These are phyloP conservation scores for Eucalyptus globulus DNA, from an alignment of 345 rosid genomes.

Conservation along the genomic window DNA sequence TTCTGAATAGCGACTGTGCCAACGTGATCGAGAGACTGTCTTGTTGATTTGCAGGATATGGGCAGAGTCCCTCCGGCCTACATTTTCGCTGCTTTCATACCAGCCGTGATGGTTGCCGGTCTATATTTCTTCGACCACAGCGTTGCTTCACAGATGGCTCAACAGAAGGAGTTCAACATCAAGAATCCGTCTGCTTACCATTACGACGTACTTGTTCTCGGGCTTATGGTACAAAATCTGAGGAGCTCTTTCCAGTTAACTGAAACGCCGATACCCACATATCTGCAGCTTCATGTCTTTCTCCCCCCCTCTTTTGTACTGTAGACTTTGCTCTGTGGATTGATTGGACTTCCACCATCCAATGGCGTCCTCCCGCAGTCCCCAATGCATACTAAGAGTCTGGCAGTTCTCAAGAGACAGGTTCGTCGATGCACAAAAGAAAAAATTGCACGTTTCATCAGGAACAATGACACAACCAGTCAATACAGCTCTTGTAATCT, in stretches of 20 bases:
- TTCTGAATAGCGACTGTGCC: not conserved
- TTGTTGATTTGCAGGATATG: slow-evolving; percentile 2
- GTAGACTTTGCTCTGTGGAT: slow-evolving; percentile 21
- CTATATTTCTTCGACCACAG: slow-evolving; percentile 13
- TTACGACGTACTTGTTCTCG: slow-evolving; percentile 2
- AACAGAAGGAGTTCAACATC: slow-evolving; percentile 11
- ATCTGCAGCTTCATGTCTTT: not conserved
- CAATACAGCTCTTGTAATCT: not conserved
- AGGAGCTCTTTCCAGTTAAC: not conserved
- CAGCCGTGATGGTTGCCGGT: slow-evolving; percentile 8
- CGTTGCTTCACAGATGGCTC: slow-evolving; percentile 13
- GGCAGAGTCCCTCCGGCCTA: slow-evolving; percentile 1
- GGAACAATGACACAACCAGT: not conserved
- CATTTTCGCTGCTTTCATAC: slow-evolving; percentile 1
- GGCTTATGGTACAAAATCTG: not conserved
- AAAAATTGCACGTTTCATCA: not conserved
- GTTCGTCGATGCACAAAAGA: not conserved
- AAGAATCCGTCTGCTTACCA: slow-evolving; percentile 11
- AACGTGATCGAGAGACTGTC: not conserved
- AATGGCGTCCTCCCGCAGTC: slow-evolving; percentile 37
- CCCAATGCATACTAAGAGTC: slow-evolving; percentile 31
- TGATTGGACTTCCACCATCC: slow-evolving; percentile 27
- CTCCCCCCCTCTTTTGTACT: not conserved
- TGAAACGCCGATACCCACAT: not conserved
- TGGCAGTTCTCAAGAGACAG: slow-evolving; percentile 23